Evolutionary conservation across 2,329 filamentous ascomycete genomes (phyloP), one percentile per base, ranked within the genome.

Genomic region (Fusarium siculi): DNA sequence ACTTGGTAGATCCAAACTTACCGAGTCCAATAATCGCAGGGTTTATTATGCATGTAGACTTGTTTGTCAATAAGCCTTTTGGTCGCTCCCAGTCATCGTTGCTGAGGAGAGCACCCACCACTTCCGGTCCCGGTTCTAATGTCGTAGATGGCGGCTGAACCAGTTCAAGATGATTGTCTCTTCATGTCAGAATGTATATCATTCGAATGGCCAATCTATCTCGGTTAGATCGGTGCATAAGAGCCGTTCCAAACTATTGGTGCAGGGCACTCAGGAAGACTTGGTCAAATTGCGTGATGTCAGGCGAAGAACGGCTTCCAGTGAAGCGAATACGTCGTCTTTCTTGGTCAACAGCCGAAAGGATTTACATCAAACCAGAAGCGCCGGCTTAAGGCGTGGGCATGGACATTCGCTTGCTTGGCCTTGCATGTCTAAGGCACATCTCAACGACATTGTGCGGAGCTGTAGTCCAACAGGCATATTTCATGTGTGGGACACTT

Each of bases 391-490:
- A 28, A 11, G 46, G 42, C 34, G 32, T 56, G 21, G 42, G 30
- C 15, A 67, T 30, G 50, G 19, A 44, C 46, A 44, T 37, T 63
- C 40, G 32, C 50, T 68, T 36, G 39, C 53, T 56, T 32, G 46
- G 37, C 50, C 50, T 25, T 36, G 63, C 23, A 43, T 54, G 63
- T n/a, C 32, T 36, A 63, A 46, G 23, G 53, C 40, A 69, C 58
- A 68, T 68, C 58, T 53, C 46, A 32, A 62, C 23, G 34, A 53
- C 12, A 21, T 28, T 53, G 34, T 39, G 18, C 9, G 14, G 53
- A 40, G 30, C 21, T n/a, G 49, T 46, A 63, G 68, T 68, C 47
- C 53, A 49, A 66, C 47, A 66, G 46, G 55, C 53, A 67, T 67
- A 55, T 68, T 42, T 40, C 42, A 28, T 52, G 43, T 43, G 37